phyloP scores from a whole-genome alignment of 345 rosid species.

The Jatropha curcas region DNA sequence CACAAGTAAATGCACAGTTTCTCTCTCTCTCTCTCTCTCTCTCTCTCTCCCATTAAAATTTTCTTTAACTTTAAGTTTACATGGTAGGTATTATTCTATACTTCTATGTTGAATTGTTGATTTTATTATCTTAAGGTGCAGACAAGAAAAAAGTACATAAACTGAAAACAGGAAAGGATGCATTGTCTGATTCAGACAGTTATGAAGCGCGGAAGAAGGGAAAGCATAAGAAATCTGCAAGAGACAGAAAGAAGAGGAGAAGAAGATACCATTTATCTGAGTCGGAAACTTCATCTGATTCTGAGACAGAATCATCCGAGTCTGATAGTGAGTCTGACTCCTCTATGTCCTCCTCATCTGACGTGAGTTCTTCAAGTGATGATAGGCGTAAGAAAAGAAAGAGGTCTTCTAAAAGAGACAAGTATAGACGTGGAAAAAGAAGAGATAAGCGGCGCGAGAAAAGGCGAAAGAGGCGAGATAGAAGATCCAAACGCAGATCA shows the following conservation, averaged over 20 bases:
- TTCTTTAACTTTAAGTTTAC: background rate
- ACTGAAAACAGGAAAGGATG: slow-evolving; percentile 49
- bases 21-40: background rate
- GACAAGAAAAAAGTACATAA: slow-evolving; percentile 56
- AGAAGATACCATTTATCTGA: slow-evolving; percentile 75
- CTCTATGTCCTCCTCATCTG: slow-evolving; percentile 63
- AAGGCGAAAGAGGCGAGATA: slow-evolving; percentile 67
- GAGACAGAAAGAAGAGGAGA: slow-evolving; percentile 71
- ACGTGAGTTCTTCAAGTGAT: slow-evolving; percentile 82
- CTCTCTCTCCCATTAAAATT: background rate
- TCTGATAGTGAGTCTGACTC: slow-evolving; percentile 80
- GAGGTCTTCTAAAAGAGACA: slow-evolving; percentile 72
- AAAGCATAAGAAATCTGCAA: slow-evolving; percentile 70
- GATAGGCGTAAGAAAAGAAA: slow-evolving; percentile 80
- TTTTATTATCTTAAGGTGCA: slow-evolving; percentile 28
- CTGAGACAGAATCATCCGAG: slow-evolving; percentile 74
- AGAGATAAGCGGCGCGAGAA: slow-evolving; percentile 77
- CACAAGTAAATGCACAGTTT: background rate
- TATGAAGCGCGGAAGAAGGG: slow-evolving; percentile 52
- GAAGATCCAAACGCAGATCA: slow-evolving; percentile 69
- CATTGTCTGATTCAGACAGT: slow-evolving; percentile 39
- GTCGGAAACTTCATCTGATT: slow-evolving; percentile 77
- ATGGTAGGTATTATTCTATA: too few relatives aligned
- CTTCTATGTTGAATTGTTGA: background rate
- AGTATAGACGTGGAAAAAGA: slow-evolving; percentile 62